Percentiles rank a stretch among this genome's conserved stretches.
Conservation (phyloP, 345 rosid genomes). For the Gossypium rotundifolium region DNA sequence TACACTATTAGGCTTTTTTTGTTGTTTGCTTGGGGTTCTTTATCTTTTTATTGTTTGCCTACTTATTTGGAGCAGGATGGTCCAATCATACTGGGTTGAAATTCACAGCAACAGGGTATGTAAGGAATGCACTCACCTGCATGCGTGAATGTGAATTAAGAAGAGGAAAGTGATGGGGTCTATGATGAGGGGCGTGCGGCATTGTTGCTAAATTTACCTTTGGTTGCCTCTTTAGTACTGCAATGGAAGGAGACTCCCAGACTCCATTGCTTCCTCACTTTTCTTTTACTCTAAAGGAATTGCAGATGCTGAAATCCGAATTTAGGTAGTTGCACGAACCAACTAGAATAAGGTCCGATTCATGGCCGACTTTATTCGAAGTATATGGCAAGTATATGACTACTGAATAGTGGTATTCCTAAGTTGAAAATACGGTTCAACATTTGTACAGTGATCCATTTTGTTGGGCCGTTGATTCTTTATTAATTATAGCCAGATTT, state of each 20-base stretch:
- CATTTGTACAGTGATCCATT: not conserved
- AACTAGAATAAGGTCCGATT: not conserved
- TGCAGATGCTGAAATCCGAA: not conserved
- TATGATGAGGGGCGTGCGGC: not conserved
- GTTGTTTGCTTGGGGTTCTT: not conserved
- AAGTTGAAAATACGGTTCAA: not conserved
- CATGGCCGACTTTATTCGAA: not conserved
- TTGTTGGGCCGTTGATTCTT: not conserved
- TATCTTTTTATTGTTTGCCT: too few species aligned
- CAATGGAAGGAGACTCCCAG: not conserved
- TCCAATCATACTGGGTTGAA: not conserved
- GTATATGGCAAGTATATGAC: too few species aligned
- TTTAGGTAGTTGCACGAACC: not conserved
- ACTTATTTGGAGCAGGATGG: not conserved
- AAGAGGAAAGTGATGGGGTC: not conserved
- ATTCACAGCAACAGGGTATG: not conserved
- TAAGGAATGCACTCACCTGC: not conserved
- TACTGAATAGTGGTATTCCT: not conserved
- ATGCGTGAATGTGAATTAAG: not conserved
- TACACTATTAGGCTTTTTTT: not conserved
- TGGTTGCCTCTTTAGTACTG: not conserved
- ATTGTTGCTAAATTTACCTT: conserved; percentile 1
- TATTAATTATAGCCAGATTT: not conserved
- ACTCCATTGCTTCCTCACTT: not conserved
- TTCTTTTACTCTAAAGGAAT: not conserved